Percentiles rank a stretch among this genome's conserved stretches.
Conservation (phyloP, 441 rosid species). For the Erysimum cheiri region DNA sequence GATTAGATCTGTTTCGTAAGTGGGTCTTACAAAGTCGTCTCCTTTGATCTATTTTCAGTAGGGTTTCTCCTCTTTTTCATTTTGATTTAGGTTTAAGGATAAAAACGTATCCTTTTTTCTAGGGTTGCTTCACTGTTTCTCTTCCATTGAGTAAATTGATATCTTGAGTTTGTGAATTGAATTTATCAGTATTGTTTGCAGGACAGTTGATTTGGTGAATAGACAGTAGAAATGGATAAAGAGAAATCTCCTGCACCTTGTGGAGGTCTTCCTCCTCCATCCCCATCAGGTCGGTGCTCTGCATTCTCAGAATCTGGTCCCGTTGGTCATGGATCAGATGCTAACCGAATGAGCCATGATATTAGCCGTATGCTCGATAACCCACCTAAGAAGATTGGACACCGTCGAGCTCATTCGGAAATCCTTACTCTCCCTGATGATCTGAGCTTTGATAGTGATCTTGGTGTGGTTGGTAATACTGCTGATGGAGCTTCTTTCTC, state of each 20-base stretch:
- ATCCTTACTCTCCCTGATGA: slow-evolving; percentile 97
- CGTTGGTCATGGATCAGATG: slow-evolving; percentile 57
- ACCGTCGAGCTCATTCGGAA: slow-evolving; percentile 95
- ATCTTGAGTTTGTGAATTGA: neutral
- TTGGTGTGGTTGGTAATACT: slow-evolving; percentile 74
- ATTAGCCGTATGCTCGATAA: slow-evolving; percentile 90
- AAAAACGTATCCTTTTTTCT: slow-evolving; percentile 19
- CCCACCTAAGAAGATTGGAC: slow-evolving; percentile 86
- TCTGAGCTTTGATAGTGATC: slow-evolving; percentile 91
- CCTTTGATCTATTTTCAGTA: slow-evolving; percentile 20
- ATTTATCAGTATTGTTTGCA: slow-evolving; percentile 2
- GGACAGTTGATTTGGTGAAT: slow-evolving; percentile 9
- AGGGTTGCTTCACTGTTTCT: neutral
- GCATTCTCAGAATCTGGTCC: slow-evolving; percentile 54
- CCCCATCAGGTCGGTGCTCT: slow-evolving; percentile 70
- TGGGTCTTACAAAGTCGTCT: slow-evolving; percentile 35
- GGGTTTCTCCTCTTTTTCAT: neutral
- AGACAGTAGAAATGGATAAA: slow-evolving; percentile 61
- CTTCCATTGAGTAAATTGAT: slow-evolving; percentile 1
- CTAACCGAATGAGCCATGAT: slow-evolving; percentile 75
- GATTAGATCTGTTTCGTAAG: slow-evolving; percentile 35
- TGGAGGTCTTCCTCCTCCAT: slow-evolving; percentile 67
- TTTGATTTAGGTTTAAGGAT: slow-evolving; percentile 16
- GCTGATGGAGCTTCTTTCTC: slow-evolving; percentile 87
- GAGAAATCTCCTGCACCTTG: slow-evolving; percentile 61